Conservation (phyloP, 2,329 filamentous ascomycete species). For the Penicillium frequentans region DNA sequence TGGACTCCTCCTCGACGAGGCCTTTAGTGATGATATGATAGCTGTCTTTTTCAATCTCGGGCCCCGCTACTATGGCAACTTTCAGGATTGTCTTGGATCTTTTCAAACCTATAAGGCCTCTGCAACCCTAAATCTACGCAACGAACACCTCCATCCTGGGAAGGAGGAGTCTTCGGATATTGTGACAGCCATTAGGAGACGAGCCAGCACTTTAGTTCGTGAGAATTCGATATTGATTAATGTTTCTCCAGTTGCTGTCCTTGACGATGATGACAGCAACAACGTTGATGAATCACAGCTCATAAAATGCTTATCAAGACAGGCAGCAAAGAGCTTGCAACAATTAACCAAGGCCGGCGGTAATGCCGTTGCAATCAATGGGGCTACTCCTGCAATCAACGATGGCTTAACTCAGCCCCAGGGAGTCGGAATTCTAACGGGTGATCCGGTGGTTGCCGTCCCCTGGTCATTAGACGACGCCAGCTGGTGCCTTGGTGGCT, state of each 20-base stretch:
- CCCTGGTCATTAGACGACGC: conserved; percentile 89
- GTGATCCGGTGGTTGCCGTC: conserved; percentile 75
- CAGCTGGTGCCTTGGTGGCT: conserved; percentile 90
- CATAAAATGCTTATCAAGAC: conserved; percentile 72
- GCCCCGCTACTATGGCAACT: conserved; percentile 89
- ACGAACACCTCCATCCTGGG: conserved; percentile 84
- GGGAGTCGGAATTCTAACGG: conserved; percentile 79
- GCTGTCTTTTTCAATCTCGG: conserved; percentile 89
- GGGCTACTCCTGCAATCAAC: conserved; percentile 80
- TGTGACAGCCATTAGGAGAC: conserved; percentile 79
- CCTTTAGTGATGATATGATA: conserved; percentile 85
- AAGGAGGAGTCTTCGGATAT: conserved; percentile 93
- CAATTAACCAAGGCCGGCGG: conserved; percentile 71
- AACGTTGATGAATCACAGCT: conserved; percentile 70
- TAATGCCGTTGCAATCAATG: conserved; percentile 81
- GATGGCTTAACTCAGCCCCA: conserved; percentile 80
- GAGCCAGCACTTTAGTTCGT: conserved; percentile 76
- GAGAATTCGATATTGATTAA: conserved; percentile 82
- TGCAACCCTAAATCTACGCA: conserved; percentile 83
- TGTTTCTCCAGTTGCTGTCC: conserved; percentile 74
- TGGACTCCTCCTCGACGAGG: conserved; percentile 83
- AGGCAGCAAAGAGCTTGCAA: conserved; percentile 66
- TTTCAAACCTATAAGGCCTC: conserved; percentile 97
- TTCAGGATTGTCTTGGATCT: conserved; percentile 91
- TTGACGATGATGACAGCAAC: conserved; percentile 77